Base-by-base conservation (phyloP, 495 filamentous ascomycete species). In the Aspergillus kassunensis region DNA sequence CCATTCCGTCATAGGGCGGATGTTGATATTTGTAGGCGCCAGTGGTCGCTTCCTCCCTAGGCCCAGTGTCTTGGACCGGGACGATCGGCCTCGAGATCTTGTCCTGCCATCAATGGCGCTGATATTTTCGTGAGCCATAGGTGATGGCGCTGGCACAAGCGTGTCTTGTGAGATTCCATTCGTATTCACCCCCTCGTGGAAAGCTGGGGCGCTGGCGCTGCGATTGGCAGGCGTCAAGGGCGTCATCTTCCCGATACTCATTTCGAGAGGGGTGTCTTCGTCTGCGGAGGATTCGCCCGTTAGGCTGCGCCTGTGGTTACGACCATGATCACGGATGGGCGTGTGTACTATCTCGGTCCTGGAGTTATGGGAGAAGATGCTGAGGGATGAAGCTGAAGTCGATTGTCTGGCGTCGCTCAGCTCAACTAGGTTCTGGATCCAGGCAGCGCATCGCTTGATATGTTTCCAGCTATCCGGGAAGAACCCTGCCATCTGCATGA, bases 391-490 rank as follows among this genome's bases (percentile, higher is more conserved):
- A 2, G 64, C 61, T 7, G 64, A 55, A 2, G 64, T 49, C 0
- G 61, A 57, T 24, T 60, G 68, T 46, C 49, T 64, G 6, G 68
- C 56, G 3, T 85, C 81, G 1, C 67, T 65, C 21, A 65, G 59
- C 3, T 75, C 77, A 42, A 96, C 89, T 2, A 87, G 71, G 5
- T 86, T 82, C 31, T 81, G 77, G 30, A 95, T 84, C 93, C 95
- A 97, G 6, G 72, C 61, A 0, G 80, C 83, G 55, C 86, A 87
- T 9, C 83, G 80, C 29, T 82, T 77, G 56, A 97, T 88, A 57
- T 91, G 80, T 53, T 84, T 83, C 84, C 88, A 91, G 6, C 85
- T 91, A 19, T 93, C 89, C 0, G 90, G 90, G 57, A 91, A 97
- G 6, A 96, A 71, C 3, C 79, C 72, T 0, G 86, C 89, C 68